Evolutionary conservation across 352 stramenopile genomes (phyloP), one percentile per base, ranked within the genome.

Genomic region (Globisporangium nunn): DNA sequence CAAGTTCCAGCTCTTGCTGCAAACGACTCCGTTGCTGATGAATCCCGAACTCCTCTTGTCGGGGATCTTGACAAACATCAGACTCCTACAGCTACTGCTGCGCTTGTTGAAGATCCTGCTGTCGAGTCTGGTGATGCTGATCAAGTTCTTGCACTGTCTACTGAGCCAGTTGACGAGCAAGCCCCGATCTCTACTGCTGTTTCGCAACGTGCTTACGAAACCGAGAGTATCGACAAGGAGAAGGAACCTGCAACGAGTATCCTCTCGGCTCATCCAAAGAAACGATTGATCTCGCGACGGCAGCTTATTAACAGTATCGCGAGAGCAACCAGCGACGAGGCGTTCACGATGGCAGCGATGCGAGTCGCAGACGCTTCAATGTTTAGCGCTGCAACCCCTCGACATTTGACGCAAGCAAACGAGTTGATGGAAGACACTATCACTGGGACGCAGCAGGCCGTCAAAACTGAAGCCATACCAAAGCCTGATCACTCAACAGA

Each of bases 261-360:
- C 37, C 3, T 12, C 10, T 12, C 23, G 3, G 46, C 12, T 23
- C 31, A 5, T 5, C 7, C 41, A 6, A 23, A 29, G 46, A 52
- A 35, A 8, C 40, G n/a, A n/a, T 28, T 30, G 10, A 14, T 58
- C 14, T 58, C 53, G 14, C 41, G 11, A 1, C 53, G 43, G 11
- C 41, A 58, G 17, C 53, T 58, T 33, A 59, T 71, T 29, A 51
- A 62, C 44, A 40, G 47, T 18, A 45, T 69, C 40, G 67, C 67
- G 3, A 64, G 58, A 60, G 46, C 47, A 5, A 56, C 61, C 55
- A 58, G 64, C n/a, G 57, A 54, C 46, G 18, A 39, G 5, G 45
- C 58, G 15, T 59, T 51, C 5, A 23, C 41, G 4, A 47, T 66
- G 52, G 67, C 58, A 6, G 11, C 68, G 35, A 54, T 52, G 14